A percentile compares a stretch with the other conserved stretches of the same genome.
Conservation (phyloP, 306 rosid species). For the Citrullus amarus region DNA sequence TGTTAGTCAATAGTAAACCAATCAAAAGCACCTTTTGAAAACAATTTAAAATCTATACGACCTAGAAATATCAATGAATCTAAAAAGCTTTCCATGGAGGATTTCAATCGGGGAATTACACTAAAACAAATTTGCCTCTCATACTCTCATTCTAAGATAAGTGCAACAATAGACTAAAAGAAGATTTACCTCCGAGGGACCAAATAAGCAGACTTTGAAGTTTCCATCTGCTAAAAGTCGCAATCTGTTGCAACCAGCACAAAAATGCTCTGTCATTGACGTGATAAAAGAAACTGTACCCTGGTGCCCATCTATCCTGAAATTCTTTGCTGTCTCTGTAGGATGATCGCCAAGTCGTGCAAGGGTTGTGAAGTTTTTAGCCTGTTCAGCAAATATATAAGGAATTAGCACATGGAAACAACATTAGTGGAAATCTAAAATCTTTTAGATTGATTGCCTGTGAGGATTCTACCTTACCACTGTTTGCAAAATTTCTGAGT, state of each 20-base stretch:
- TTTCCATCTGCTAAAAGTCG: constrained; percentile 90
- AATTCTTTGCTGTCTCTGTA: constrained; percentile 89
- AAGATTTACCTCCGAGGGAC: constrained; percentile 78
- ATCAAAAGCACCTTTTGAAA: neutral
- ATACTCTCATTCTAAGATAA: constrained; percentile 8
- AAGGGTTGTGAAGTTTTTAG: constrained; percentile 32
- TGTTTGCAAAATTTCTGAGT: constrained; percentile 75
- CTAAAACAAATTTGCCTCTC: neutral
- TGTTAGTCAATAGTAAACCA: neutral
- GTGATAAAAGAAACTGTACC: constrained; percentile 84
- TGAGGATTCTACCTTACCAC: constrained; percentile 85
- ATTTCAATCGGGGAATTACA: neutral
- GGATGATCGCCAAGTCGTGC: constrained; percentile 69
- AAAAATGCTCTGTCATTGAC: constrained; percentile 94
- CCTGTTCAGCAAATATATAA: constrained; percentile 31
- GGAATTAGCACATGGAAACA: constrained; percentile 9
- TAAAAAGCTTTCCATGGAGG: neutral
- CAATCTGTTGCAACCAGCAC: constrained; percentile 95
- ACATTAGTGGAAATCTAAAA: constrained; percentile 1
- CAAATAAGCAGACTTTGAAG: constrained; percentile 92
- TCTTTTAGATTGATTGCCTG: constrained; percentile 14
- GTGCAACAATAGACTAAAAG: constrained; percentile 6
- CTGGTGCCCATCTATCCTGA: constrained; percentile 55
- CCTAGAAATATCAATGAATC: neutral
- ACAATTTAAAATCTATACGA: neutral